Evolutionary conservation across 2,329 filamentous ascomycete genomes (phyloP).

Genomic region (Calycina herbarum): DNA sequence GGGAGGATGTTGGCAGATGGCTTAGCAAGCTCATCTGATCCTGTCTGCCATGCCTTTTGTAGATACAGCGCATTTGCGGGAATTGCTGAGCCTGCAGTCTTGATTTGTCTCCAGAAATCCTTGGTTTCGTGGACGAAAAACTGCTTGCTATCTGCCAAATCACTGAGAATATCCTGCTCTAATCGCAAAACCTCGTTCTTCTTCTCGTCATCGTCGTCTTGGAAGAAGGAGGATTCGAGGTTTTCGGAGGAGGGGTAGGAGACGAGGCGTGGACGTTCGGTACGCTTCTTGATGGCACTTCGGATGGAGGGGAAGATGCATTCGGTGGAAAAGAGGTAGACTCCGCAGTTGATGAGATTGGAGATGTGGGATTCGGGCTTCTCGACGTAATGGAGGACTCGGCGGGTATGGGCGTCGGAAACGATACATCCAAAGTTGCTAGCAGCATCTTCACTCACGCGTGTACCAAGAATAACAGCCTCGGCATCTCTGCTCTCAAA

Average conservation of each 20-base stretch:
- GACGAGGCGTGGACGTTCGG: conserved; percentile 83
- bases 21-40: conserved; percentile 76
- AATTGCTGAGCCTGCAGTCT: conserved; percentile 95
- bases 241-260: conserved; percentile 97
- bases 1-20: conserved; percentile 86
- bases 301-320: conserved; percentile 96
- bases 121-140: conserved; percentile 99
- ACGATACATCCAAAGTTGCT: conserved; percentile 98
- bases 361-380: conserved; percentile 97
- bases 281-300: conserved; percentile 91
- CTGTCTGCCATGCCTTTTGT: conserved; percentile 84
- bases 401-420: conserved; percentile 87
- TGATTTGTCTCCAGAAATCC: conserved; percentile 99
- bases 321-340: conserved; percentile 95
- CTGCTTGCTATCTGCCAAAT: conserved; percentile 94
- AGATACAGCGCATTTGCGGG: conserved; percentile 96
- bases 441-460: conserved; percentile 86
- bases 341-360: conserved; percentile 98
- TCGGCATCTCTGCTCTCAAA: conserved; percentile 95
- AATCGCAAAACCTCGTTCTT: conserved; percentile 88
- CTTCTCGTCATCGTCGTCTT: conserved; percentile 71
- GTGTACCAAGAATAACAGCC: conserved; percentile 91
- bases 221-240: conserved; percentile 68
- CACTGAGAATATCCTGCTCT: conserved; percentile 94
- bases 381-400: conserved; percentile 98